Evolutionary conservation across 371 early-diverging fungal species (phyloP).

Genomic region (Conidiobolus incongruus): DNA sequence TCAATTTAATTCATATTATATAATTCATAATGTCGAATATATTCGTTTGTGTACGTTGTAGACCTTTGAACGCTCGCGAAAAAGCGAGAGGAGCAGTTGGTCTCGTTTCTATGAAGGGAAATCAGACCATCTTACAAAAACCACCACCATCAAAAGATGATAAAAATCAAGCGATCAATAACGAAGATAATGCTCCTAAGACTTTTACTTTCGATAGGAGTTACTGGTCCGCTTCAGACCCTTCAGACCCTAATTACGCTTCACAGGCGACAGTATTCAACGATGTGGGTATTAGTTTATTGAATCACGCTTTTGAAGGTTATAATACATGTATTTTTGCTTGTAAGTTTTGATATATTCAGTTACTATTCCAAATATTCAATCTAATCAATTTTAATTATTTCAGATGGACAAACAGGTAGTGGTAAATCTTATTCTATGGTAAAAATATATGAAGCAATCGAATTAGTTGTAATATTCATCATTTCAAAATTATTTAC

Average conservation of each 20-base stretch:
- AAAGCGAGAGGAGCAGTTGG: slow-evolving; percentile 29
- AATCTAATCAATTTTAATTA: background rate
- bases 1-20: no score
- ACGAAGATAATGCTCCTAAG: slow-evolving; percentile 7
- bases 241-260: slow-evolving; percentile 35
- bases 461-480: background rate
- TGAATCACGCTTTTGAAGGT: slow-evolving; percentile 69
- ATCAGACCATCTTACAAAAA: slow-evolving; percentile 36
- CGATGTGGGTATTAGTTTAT: slow-evolving; percentile 45
- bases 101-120: slow-evolving; percentile 39
- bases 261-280: slow-evolving; percentile 53
- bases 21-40: slow-evolving; percentile 25
- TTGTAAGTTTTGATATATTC: slow-evolving; percentile 15
- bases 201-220: slow-evolving; percentile 66
- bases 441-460: slow-evolving; percentile 20
- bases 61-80: slow-evolving; percentile 50
- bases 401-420: slow-evolving; percentile 65
- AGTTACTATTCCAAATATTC: background rate
- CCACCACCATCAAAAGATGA: slow-evolving; percentile 16
- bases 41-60: slow-evolving; percentile 55
- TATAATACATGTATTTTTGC: slow-evolving; percentile 80
- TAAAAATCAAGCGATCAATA: slow-evolving; percentile 5
- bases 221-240: slow-evolving; percentile 51
- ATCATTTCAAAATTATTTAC: slow-evolving; percentile 15
- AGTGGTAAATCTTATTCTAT: slow-evolving; percentile 67